Base-by-base conservation (phyloP, 768 basidiomycete genomes). In the Termitomyces sp. region DNA sequence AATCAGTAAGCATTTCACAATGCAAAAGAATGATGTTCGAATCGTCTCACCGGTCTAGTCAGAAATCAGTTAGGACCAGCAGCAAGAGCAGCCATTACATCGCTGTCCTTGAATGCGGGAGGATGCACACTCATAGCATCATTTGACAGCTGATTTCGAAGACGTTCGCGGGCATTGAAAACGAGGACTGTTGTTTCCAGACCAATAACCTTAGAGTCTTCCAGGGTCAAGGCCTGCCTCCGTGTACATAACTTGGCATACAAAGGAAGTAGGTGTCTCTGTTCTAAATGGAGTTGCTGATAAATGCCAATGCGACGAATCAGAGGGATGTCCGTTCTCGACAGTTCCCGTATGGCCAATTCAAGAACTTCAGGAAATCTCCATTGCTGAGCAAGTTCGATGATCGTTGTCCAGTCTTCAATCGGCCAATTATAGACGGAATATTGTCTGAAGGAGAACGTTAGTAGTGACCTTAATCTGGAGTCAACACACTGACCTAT, bases 371-470 rank as follows among this genome's bases (percentile, higher is more conserved):
- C 73, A 1, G 24, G n/a, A n/a, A 65, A 56, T n/a, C 59, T 40
- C 86, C 86, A 90, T 3, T 71, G 64, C 18, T 80, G 70, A 0
- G 86, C 74, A 0, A 89, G 79, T 1, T 63, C 65, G 0, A 90
- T 67, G 46, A 90, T 80, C 0, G 69, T 70, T 0, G 70, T 67
- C 88, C 88, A 90, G 10, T 80, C 78, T 0, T 76, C 70, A 0
- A 79, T 67, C 0, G 69, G 61, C 1, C 81, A 80, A 6, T 78
- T 73, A 52, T 86, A 86, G 0, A 82, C 67, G 0, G 83, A 81
- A 60, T 83, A 86, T 42, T 68, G 73, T 0, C 86, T 89, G 26
- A 2, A 63, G 1, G 28, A 40, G 22, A 20, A 22, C 7, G 22
- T 58, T 6, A 26, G 30, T 4, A 43, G 30, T 33, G 16, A 33